A percentile compares a stretch with the other conserved stretches of the same genome.
These are phyloP conservation scores for Acacia pycnantha DNA, from an alignment of 331 rosid species.

Conservation along the genomic window DNA sequence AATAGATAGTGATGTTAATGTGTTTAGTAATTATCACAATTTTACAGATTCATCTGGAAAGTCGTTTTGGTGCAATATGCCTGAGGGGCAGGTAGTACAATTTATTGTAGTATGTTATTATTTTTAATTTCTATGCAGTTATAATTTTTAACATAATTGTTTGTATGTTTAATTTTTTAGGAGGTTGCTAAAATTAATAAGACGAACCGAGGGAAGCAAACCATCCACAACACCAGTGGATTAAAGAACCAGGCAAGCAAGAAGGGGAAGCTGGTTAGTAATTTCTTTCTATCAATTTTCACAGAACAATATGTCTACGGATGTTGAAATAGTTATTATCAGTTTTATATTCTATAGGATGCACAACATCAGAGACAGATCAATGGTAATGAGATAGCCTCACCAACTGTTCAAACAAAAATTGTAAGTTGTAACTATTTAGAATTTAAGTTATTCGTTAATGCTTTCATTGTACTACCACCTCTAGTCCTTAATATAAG, in stretches of 20 bases:
- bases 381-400: not conserved
- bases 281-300: not conserved
- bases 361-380: not conserved
- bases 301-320: not conserved
- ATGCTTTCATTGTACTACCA: not conserved
- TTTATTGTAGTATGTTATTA: not conserved
- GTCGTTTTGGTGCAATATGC: not conserved
- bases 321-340: not conserved
- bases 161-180: not conserved
- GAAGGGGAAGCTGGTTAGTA: not conserved
- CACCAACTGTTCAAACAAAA: not conserved
- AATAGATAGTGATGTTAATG: not conserved
- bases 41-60: not conserved
- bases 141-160: not conserved
- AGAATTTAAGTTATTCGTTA: not conserved
- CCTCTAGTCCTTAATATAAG: too few relatives aligned
- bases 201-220: not conserved
- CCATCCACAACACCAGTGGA: not conserved
- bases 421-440: not conserved
- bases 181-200: not conserved
- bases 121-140: not conserved
- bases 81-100: not conserved
- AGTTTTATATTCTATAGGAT: not conserved
- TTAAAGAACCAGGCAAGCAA: not conserved
- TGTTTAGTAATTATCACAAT: not conserved